A percentile compares a stretch with the other conserved stretches of the same genome.
phyloP scores from a whole-genome alignment of 2,329 filamentous ascomycete species.

The Fonsecaea pugnacius region DNA sequence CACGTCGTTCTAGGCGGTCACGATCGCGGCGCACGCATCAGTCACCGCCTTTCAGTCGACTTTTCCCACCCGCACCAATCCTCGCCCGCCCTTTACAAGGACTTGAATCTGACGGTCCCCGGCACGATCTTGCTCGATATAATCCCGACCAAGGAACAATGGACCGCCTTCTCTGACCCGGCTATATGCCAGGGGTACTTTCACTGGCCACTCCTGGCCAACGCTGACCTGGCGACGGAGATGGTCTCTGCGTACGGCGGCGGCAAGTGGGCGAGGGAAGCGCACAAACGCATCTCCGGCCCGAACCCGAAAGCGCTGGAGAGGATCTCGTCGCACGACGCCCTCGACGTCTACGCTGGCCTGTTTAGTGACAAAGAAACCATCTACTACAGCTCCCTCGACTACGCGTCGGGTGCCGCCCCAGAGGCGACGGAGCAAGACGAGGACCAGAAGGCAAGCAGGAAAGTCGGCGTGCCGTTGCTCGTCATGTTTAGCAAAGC shows the following conservation, averaged over 20 bases:
- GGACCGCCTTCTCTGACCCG: conserved; percentile 48
- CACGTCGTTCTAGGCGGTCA: conserved; percentile 55
- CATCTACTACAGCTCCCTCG: conserved; percentile 51
- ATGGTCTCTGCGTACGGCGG: conserved; percentile 52
- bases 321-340: conserved; percentile 41
- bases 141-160: conserved; percentile 55
- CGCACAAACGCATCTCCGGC: conserved; percentile 43
- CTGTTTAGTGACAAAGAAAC: conserved; percentile 51
- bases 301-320: conserved; percentile 31
- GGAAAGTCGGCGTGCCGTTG: conserved; percentile 49
- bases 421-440: conserved; percentile 52
- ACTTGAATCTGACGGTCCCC: conserved; percentile 43
- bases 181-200: conserved; percentile 47
- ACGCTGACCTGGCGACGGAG: conserved; percentile 48
- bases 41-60: conserved; percentile 55
- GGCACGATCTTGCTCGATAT: conserved; percentile 55
- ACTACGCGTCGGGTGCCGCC: conserved; percentile 53
- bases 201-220: conserved; percentile 59
- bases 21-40: conserved; percentile 56
- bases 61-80: conserved; percentile 32
- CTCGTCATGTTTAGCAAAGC: conserved; percentile 52
- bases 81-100: conserved; percentile 17
- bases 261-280: conserved; percentile 44
- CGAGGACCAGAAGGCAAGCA: conserved; percentile 51
- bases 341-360: conserved; percentile 51